Percentiles rank a stretch among this genome's conserved stretches.
These are phyloP conservation scores for Schizosaccharomyces cryophilus DNA, from an alignment of 805 yeast genomes.

Conservation along the genomic window DNA sequence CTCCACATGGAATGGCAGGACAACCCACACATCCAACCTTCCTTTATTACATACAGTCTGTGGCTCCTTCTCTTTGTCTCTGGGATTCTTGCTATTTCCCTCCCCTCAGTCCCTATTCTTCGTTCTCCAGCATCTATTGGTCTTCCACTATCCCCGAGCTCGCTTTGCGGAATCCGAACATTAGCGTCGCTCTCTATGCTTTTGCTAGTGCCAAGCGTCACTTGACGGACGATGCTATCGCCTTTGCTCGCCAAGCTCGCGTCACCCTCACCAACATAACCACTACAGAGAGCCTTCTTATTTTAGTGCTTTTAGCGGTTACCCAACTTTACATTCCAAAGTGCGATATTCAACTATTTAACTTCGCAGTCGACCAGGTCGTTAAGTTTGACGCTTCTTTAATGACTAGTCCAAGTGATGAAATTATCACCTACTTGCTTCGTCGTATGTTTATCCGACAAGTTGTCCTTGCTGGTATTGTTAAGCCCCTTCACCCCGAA, in stretches of 20 bases:
- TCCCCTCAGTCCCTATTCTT: not conserved
- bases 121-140: not conserved
- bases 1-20: not conserved
- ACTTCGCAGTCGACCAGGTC: not conserved
- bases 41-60: not conserved
- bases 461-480: not conserved
- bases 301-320: not conserved
- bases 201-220: slow-evolving; percentile 1
- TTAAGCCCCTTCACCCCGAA: not conserved
- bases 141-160: not conserved
- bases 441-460: not conserved
- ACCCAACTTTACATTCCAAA: slow-evolving; percentile 1
- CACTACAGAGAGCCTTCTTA: not conserved
- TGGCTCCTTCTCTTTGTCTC: not conserved
- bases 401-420: not conserved
- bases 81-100: not conserved
- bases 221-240: not conserved
- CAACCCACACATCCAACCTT: not conserved
- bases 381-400: not conserved
- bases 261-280: not conserved
- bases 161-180: not conserved
- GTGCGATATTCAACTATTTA: not conserved
- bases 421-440: not conserved
- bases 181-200: not conserved
- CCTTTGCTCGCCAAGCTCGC: not conserved